Evolutionary conservation across 2,329 filamentous ascomycete genomes (phyloP).

Genomic region (Fusarium nurragi): DNA sequence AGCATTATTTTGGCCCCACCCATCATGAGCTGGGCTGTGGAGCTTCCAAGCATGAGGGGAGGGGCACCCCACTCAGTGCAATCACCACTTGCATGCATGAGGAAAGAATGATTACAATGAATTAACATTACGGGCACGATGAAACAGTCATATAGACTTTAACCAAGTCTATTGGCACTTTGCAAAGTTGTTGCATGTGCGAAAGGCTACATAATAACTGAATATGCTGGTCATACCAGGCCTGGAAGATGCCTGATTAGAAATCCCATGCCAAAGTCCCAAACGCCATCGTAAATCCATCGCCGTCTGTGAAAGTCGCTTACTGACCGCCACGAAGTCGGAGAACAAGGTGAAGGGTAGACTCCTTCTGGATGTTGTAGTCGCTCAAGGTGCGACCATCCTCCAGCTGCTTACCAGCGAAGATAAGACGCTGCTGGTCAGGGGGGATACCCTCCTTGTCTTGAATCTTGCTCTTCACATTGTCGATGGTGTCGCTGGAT

Average conservation of each 20-base stretch:
- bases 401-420: slow-evolving; percentile 95
- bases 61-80: slow-evolving; percentile 10
- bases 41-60: slow-evolving; percentile 16
- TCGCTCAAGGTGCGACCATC: slow-evolving; percentile 90
- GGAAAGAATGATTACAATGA: background rate
- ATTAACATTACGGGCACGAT: background rate
- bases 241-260: slow-evolving; percentile 23
- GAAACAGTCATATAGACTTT: slow-evolving; percentile 24
- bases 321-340: slow-evolving; percentile 83
- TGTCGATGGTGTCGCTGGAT: slow-evolving; percentile 91
- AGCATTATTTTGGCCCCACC: slow-evolving; percentile 21
- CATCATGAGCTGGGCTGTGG: slow-evolving; percentile 20
- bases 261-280: slow-evolving; percentile 34
- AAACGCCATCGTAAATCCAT: slow-evolving; percentile 66
- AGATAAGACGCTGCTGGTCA: slow-evolving; percentile 95
- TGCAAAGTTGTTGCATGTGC: slow-evolving; percentile 8
- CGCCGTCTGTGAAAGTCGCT: slow-evolving; percentile 14
- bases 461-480: slow-evolving; percentile 97
- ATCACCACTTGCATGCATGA: slow-evolving; percentile 5
- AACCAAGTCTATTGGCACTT: slow-evolving; percentile 36
- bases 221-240: slow-evolving; percentile 33
- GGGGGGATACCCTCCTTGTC: slow-evolving; percentile 98
- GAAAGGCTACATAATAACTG: slow-evolving; percentile 36
- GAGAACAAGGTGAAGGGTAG: slow-evolving; percentile 84
- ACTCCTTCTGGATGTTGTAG: slow-evolving; percentile 98